Base-by-base conservation (phyloP, 129 eudicot genomes). In the Flaveria sonorensis region DNA sequence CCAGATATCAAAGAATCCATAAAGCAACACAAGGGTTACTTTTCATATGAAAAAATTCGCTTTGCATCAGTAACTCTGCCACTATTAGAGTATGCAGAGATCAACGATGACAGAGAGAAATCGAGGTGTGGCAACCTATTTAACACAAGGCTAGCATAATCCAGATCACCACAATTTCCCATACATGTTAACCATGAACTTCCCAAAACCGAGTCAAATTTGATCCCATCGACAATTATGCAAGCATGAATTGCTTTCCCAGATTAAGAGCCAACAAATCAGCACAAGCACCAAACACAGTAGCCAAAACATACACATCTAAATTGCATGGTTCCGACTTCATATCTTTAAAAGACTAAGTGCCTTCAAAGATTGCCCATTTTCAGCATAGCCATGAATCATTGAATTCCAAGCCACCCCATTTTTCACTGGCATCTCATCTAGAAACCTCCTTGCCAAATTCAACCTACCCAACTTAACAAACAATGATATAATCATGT, bases 151-250 rank as follows among this genome's bases (percentile, higher is more conserved):
- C 81, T 81, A 13, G 99, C 99, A 51, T 69, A 79, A 71, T 84
- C 88, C 78, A 94, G 75, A 82, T 89, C 97, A 16, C 99, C 87
- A 72, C 94, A 89, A n/a, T 79, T 94, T 94, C 24, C 96, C 92
- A 30, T 94, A 94, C 92, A 94, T 76, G 70, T 94, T 91, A 10
- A 91, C 89, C 21, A 91, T 39, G 99, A 85, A 79, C 97, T 89
- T 40, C 84, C 93, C 50, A 94, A 86, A 6, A 87, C 92, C 0
- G 85, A 46, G 64, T 94, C 99, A 71, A 86, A 70, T 15, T 87
- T 70, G 23, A 94, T 87, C 13, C 74, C 80, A 70, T 80, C 62
- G 36, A 81, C 79, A 26, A 89, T 57, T 61, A 89, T 61, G 36
- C 65, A 81, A 1, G 82, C 85, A 73, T 94, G 99, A 82, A 89